Percentiles rank a stretch among this genome's conserved stretches.
Evolutionary conservation across 2,329 filamentous ascomycete species (phyloP).

Genomic region (Tolypocladium ophioglossoides): DNA sequence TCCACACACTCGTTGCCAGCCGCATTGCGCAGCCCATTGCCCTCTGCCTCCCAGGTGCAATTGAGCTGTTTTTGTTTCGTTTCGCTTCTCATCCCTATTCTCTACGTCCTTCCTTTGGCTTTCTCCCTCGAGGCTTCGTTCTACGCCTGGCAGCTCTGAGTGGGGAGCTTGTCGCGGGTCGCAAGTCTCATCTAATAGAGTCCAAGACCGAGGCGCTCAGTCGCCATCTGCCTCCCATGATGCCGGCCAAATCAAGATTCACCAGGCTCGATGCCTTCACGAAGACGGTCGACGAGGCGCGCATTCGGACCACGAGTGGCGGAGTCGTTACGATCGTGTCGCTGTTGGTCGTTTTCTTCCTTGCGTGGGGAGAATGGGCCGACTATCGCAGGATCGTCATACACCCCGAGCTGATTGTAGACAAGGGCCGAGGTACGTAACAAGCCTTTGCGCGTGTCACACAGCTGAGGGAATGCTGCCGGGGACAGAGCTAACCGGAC

Average conservation of each 20-base stretch:
- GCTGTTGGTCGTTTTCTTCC: slow-evolving; percentile 75
- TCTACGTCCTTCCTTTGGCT: no score
- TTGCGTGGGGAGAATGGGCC: slow-evolving; percentile 91
- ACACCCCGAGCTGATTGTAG: slow-evolving; percentile 86
- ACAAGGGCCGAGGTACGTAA: slow-evolving; percentile 77
- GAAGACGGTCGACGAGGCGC: slow-evolving; percentile 97
- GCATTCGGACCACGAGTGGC: slow-evolving; percentile 89
- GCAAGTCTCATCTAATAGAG: background rate
- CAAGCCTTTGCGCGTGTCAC: no score
- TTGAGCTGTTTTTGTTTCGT: background rate
- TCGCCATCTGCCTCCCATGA: slow-evolving; percentile 24
- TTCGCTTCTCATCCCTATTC: background rate
- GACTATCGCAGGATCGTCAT: slow-evolving; percentile 83
- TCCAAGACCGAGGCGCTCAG: background rate
- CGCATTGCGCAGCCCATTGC: slow-evolving; percentile 4
- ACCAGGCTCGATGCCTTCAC: slow-evolving; percentile 97
- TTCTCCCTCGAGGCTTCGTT: background rate
- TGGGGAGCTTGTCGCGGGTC: background rate
- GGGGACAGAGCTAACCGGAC: slow-evolving; percentile 10
- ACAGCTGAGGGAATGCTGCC: background rate
- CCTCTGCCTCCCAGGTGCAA: background rate
- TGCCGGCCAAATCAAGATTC: slow-evolving; percentile 89
- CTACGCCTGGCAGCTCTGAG: background rate
- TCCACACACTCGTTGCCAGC: slow-evolving; percentile 4
- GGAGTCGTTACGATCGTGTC: slow-evolving; percentile 91